Evolutionary conservation across 106 monocot genomes (phyloP).

Genomic region (Platanthera guangdongensis): DNA sequence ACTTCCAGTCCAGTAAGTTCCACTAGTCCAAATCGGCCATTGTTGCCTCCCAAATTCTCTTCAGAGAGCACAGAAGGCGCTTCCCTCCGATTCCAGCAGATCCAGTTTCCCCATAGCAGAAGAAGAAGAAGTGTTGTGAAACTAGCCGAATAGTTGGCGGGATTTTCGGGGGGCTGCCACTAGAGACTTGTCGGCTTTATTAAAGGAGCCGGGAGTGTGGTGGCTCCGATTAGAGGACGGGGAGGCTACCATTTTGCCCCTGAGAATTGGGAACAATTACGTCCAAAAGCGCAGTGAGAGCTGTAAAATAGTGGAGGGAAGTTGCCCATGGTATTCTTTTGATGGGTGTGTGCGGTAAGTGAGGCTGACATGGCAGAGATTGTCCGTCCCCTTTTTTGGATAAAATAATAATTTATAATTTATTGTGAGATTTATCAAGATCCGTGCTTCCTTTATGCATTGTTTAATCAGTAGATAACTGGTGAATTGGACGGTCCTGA

Average conservation of each 20-base stretch:
- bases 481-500: no score
- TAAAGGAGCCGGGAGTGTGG: background rate
- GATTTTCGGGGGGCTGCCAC: conserved; percentile 8
- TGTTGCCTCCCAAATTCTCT: conserved; percentile 5
- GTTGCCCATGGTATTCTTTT: background rate
- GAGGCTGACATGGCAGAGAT: conserved; percentile 1
- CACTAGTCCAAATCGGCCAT: background rate
- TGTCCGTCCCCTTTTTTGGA: background rate
- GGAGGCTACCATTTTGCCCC: background rate
- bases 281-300: background rate
- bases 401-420: background rate
- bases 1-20: background rate
- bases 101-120: background rate
- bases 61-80: background rate
- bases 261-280: background rate
- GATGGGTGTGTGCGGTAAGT: background rate
- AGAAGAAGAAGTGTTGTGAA: background rate
- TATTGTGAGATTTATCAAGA: background rate
- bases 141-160: conserved; percentile 6
- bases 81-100: background rate
- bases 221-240: background rate
- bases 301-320: background rate
- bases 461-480: no score
- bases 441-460: no score
- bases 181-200: conserved; percentile 8